These are phyloP conservation scores for Rubia peregrina DNA, from an alignment of 305 asterid genomes.

Conservation along the genomic window DNA sequence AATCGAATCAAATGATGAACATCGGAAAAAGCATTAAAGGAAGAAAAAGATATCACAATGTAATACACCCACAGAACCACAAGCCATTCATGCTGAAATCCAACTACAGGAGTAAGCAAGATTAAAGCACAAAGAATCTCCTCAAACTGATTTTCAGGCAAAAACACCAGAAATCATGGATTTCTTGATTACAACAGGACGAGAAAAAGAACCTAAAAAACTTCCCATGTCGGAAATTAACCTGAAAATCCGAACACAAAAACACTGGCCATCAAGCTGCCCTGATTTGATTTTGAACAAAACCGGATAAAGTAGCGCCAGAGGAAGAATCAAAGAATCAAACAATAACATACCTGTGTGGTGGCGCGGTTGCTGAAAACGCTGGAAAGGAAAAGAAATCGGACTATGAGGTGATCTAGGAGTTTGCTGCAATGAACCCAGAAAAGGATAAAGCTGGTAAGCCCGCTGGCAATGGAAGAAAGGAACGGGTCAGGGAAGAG, in stretches of 20 bases:
- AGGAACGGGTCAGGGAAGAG: too few species aligned
- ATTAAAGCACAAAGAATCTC: not conserved
- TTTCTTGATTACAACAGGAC: not conserved
- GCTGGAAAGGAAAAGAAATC: too few species aligned
- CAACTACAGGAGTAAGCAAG: not conserved
- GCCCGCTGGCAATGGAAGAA: too few species aligned
- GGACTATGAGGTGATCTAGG: too few species aligned
- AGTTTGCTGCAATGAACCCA: too few species aligned
- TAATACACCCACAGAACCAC: constrained; percentile 17
- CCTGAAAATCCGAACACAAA: not conserved
- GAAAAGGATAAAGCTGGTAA: too few species aligned
- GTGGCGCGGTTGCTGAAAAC: too few species aligned
- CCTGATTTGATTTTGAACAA: too few species aligned
- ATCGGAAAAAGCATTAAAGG: constrained; percentile 25
- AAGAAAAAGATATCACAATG: constrained; percentile 15
- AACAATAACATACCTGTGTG: too few species aligned
- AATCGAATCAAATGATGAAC: constrained; percentile 32
- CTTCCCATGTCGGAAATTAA: not conserved
- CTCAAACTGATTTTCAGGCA: not conserved
- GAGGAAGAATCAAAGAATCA: too few species aligned
- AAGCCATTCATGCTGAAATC: constrained; percentile 3
- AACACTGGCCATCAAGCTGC: not conserved
- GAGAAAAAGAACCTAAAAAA: not conserved
- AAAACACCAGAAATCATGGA: not conserved
- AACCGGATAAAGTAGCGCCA: too few species aligned